A percentile compares a stretch with the other conserved stretches of the same genome.
Evolutionary conservation across 208 protist species (phyloP).

Genomic region (Acanthamoeba comandoni): DNA sequence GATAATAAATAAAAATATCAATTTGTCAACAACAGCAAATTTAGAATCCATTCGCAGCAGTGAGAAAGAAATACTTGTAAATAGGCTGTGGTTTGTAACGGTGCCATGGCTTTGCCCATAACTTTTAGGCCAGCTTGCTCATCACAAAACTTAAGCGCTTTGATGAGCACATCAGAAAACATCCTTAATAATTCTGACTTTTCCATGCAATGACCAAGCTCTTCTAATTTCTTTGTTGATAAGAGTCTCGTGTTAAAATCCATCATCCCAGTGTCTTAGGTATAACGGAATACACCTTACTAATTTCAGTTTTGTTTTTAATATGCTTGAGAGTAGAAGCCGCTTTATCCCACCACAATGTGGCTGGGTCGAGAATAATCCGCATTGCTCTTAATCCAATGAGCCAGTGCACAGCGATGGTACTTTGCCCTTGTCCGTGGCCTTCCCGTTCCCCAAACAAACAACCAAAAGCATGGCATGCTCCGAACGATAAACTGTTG

Average conservation of each 20-base stretch:
- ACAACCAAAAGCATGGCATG: too few species aligned
- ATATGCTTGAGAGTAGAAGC: neutral
- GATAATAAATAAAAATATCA: too few species aligned
- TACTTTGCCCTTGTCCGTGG: neutral
- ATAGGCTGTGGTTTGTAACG: slow-evolving; percentile 3
- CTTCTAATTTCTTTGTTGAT: neutral
- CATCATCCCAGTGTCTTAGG: too few species aligned
- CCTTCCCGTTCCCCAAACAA: too few species aligned
- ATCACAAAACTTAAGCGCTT: neutral
- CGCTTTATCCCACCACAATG: neutral
- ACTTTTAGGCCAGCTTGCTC: slow-evolving; percentile 14
- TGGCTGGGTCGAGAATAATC: neutral
- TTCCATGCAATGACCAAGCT: neutral
- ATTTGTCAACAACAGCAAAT: too few species aligned
- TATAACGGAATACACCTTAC: neutral
- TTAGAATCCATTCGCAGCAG: too few species aligned
- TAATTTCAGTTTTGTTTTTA: slow-evolving; percentile 6
- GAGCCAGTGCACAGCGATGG: slow-evolving; percentile 1
- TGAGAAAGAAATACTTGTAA: neutral
- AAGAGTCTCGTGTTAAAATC: too few species aligned
- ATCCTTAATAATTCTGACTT: slow-evolving; percentile 9
- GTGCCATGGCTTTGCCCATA: neutral
- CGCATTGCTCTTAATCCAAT: slow-evolving; percentile 11
- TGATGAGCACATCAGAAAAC: slow-evolving; percentile 18
- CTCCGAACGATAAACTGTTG: too few species aligned